Evolutionary conservation across 257 asterid genomes (phyloP), one percentile per base, ranked within the genome.

Genomic region (Apocynum venetum): DNA sequence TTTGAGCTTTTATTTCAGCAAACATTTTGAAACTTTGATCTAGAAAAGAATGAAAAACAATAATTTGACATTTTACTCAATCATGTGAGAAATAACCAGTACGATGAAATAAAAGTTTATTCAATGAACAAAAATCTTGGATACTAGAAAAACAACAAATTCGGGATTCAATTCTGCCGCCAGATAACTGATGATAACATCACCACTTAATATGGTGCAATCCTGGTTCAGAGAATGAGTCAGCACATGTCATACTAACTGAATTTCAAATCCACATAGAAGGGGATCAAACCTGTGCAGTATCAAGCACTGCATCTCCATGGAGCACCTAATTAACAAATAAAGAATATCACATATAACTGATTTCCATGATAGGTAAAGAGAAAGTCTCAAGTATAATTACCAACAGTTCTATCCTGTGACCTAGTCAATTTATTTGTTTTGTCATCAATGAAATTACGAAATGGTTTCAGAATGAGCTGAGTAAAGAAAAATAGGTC

Each of bases 121-220:
- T 41, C 12, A 46, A 10, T 15, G 46, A 20, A 55, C 38, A 14
- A 43, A 25, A n/a, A 44, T 68, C 31, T 59, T 31, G 97, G 98
- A 93, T 95, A 95, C 98, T 70, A 95, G 98, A 78, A 93, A 95
- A 85, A 95, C 97, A 55, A 95, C 98, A 15, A 79, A 89, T 20
- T 86, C 88, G 15, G 98, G 98, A 78, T 87, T 89, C 77, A 95
- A 82, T 80, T 91, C 83, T 69, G 87, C 98, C 57, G 98, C 98
- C 57, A 95, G 87, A 87, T 91, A 90, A 63, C 94, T 86, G 61
- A 91, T 91, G 84, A 95, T 95, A n/a, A 90, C 92, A 77, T 95
- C 98, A 76, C 98, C 98, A 47, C 98, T 95, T 83, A 95, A 82
- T 84, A 95, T 95, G 19, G 98, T 93, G 91, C 98, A 95, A 70